Base-by-base conservation (phyloP, 2,329 filamentous ascomycete genomes). In the Aureobasidium sp. region DNA sequence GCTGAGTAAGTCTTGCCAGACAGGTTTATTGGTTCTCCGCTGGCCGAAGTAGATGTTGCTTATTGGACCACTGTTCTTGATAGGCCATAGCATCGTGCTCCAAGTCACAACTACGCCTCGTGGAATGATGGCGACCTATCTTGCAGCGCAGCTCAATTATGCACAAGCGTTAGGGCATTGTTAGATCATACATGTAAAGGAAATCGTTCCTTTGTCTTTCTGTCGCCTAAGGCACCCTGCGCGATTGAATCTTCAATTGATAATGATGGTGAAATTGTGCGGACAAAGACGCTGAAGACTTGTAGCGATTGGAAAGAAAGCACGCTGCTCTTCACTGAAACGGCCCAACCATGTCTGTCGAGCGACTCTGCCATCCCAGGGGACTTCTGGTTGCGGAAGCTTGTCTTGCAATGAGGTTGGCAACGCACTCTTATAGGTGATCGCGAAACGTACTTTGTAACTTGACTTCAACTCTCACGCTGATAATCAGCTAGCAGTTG, bases 391-490 rank as follows among this genome's bases (percentile, higher is more conserved):
- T 95, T 77, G 98, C 95, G 71, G 98, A 91, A 43, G 94, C 94
- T 40, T 95, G 95, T 82, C 97, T 93, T 96, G 38, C 42, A n/a
- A 31, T 23, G 2, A 8, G 20, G 25, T 65, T 42, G 55, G 66
- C 36, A 62, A 33, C 11, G 53, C 16, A 45, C 66, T 56, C 27
- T 67, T 64, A 48, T 48, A 43, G 54, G 65, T 53, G 63, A 33
- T 62, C 36, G 40, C 8, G 16, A 23, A 54, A 58, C 27, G 81
- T 85, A 95, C 93, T 97, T 79, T 98, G 96, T 82, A 97, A 93
- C 75, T 97, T 97, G 25, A 95, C 96, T 78, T 98, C 95, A 74
- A 98, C 99, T 36, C 85, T 98, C 98, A 86, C 98, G 98, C 91
- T 85, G 83, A 67, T 84, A 85, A 63, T 84, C 82, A 67, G 75